Percentiles rank a stretch among this genome's conserved stretches.
phyloP scores from a whole-genome alignment of 306 rosid genomes.

The Trifolium subterraneum region DNA sequence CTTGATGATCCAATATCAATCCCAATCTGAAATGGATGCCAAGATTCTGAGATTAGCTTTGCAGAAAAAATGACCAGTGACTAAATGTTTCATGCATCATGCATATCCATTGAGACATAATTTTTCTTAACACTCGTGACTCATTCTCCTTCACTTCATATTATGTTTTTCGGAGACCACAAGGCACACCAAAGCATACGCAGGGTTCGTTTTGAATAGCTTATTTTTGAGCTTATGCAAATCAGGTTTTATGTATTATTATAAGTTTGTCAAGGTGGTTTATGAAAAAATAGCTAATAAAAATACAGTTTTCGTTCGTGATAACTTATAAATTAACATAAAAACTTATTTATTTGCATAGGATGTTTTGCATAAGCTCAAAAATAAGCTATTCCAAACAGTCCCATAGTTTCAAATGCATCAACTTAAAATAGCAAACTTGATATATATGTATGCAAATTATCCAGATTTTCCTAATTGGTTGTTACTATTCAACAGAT shows the following conservation, averaged over 20 bases:
- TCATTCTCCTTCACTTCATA: background rate
- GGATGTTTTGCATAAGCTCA: no score
- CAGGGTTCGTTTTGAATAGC: no score
- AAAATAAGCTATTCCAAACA: no score
- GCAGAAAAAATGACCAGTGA: slow-evolving; percentile 11
- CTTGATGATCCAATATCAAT: slow-evolving; percentile 89
- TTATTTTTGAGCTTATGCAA: no score
- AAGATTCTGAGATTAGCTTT: slow-evolving; percentile 34
- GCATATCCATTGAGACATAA: slow-evolving; percentile 21
- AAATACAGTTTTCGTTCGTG: no score
- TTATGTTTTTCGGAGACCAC: slow-evolving; percentile 15
- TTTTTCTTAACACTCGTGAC: slow-evolving; percentile 20
- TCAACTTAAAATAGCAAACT: slow-evolving; percentile 21
- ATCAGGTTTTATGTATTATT: no score
- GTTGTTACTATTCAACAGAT: slow-evolving; percentile 1
- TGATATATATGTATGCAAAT: background rate
- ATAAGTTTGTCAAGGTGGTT: no score
- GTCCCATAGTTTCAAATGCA: slow-evolving; percentile 10
- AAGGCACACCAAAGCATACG: background rate
- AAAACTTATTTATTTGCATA: no score
- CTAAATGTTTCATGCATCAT: slow-evolving; percentile 16
- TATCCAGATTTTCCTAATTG: slow-evolving; percentile 17
- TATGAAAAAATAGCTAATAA: no score
- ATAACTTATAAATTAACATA: no score
- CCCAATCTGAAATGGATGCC: slow-evolving; percentile 60